Evolutionary conservation across 2,329 filamentous ascomycete genomes (phyloP), one percentile per base, ranked within the genome.

Genomic region (Aspergillus hiratsukae): DNA sequence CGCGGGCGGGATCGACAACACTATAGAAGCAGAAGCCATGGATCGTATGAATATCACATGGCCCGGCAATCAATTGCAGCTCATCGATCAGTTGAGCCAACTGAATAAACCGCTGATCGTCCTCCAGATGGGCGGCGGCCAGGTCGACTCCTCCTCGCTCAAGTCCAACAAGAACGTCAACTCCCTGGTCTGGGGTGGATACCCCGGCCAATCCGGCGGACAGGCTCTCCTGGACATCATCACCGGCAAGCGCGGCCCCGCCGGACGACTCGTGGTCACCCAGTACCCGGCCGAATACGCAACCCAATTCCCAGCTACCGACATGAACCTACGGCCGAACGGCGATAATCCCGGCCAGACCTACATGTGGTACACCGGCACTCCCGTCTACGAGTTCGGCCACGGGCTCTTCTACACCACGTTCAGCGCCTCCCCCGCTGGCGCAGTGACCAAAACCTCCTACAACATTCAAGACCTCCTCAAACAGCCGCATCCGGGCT

Each of bases 331-430:
- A 10, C 69, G 75, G 2, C 76, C 76, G 0, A 69, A 66, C 21
- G 67, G 63, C 1, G 59, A 57, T 9, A 76, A 75, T 23, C 76
- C 75, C 0, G 76, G 76, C 0, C 70, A 76, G 25, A 78, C 76
- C 0, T 78, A 78, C 55, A 74, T 74, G 56, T 78, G 76, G 76
- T 78, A 77, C 58, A 72, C 67, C 0, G 70, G 71, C 3, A 64
- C 64, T 9, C 66, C 75, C 0, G 75, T 78, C 4, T 72, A 73
- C 19, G 70, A 72, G 10, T 78, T 78, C 52, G 76, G 76, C 3
- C 72, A 75, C 49, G 76, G 76, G 1, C 56, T 77, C 4, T 76
- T 76, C 65, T 78, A 79, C 57, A 77, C 76, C 0, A 74, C 66
- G 3, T 78, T 78, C 62, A 60, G 63, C 17, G 58, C 57, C 7